phyloP scores from a whole-genome alignment of 106 monocot species.

The Posidonia australis region DNA sequence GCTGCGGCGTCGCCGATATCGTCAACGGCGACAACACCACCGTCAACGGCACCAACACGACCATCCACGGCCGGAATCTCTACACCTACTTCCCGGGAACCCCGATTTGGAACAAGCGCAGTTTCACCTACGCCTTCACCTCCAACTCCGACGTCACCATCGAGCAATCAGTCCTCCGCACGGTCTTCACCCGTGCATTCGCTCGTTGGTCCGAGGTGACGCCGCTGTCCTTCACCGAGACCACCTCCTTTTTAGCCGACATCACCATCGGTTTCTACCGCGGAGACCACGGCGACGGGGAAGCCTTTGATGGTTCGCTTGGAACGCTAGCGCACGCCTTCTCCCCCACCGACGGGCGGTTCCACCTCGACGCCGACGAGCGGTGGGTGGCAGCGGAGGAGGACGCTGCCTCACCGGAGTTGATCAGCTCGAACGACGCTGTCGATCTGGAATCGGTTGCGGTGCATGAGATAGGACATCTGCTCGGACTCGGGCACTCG shows the following conservation, averaged over 20 bases:
- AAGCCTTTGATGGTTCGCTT: slow-evolving; percentile 59
- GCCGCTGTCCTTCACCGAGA: slow-evolving; percentile 34
- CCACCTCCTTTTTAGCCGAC: slow-evolving; percentile 23
- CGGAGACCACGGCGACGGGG: slow-evolving; percentile 71
- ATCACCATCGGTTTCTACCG: slow-evolving; percentile 58
- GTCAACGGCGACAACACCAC: slow-evolving; percentile 22
- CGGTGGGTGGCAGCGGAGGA: slow-evolving; percentile 35
- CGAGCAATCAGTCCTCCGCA: slow-evolving; percentile 15
- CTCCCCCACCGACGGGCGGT: slow-evolving; percentile 60
- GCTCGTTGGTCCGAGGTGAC: slow-evolving; percentile 54
- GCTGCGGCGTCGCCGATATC: slow-evolving; percentile 68
- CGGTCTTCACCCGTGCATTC: slow-evolving; percentile 57
- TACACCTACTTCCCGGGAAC: slow-evolving; percentile 61
- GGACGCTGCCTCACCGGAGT: slow-evolving; percentile 1
- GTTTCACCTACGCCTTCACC: slow-evolving; percentile 49
- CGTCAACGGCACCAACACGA: slow-evolving; percentile 10
- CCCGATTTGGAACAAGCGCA: slow-evolving; percentile 40
- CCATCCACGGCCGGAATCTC: slow-evolving; percentile 33
- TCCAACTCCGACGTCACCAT: slow-evolving; percentile 33
- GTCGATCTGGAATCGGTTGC: slow-evolving; percentile 91
- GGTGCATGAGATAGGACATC: slow-evolving; percentile 58
- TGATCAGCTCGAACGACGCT: slow-evolving; percentile 18
- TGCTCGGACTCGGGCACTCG: slow-evolving; percentile 14
- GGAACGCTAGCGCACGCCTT: slow-evolving; percentile 81
- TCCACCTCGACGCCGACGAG: slow-evolving; percentile 83